Evolutionary conservation across 2,329 filamentous ascomycete genomes (phyloP), one percentile per base, ranked within the genome.

Genomic region (Colletotrichum sidae): DNA sequence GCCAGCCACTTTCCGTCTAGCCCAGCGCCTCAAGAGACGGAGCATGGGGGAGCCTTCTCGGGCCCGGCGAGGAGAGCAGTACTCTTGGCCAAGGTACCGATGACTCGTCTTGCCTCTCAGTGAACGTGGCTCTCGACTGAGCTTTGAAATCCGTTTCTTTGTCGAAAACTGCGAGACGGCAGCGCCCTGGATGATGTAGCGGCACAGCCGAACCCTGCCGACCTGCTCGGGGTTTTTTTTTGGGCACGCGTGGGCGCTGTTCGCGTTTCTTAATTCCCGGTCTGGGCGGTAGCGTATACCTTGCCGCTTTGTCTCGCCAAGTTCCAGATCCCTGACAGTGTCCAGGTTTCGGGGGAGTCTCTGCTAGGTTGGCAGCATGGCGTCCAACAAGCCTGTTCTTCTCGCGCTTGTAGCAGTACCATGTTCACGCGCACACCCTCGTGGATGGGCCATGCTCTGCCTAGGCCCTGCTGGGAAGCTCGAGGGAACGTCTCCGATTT

Each of bases 191-290:
- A 12, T 57, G 37, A 33, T 25, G 37, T 62, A 15, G 62, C 52
- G 59, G 51, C 46, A 56, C 46, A 35, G 15, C 57, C 58, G 41
- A 56, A 51, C 57, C 46, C 41, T 65, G 25, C 25, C 25, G 25
- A 25, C 25, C 25, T 25, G n/a, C 34, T 65, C 52, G 52, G 62
- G 57, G 45, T 33, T 33, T 55, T 58, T 38, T 55, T 65, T 62
- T 65, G 62, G 39, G 45, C 62, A 62, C 62, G 52, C 62, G 55
- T 65, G 52, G 62, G 58, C 62, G 46, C 46, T 44, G 58, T 56
- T 65, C 52, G 46, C 52, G 62, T 62, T 65, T 51, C 52, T 65
- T 65, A 62, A 62, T 62, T 47, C 62, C 62, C 58, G 58, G 58
- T 33, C 46, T 62, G 57, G 39, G 62, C 45, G 58, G 62, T 65